Conservation (phyloP, 768 basidiomycete species). For the Suillus alpinus region DNA sequence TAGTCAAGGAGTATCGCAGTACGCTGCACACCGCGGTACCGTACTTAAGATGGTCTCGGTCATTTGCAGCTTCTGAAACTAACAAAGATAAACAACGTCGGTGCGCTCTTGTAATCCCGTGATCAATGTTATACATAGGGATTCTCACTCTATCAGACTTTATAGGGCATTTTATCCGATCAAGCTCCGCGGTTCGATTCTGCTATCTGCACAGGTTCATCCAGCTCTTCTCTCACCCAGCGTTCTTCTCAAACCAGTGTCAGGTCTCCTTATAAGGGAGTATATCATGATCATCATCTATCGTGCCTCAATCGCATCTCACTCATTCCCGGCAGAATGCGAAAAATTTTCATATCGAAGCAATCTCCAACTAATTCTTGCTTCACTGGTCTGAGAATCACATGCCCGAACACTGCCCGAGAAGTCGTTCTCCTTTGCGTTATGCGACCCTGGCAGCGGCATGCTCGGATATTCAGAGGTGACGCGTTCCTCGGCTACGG, state of each 20-base stretch:
- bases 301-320: not conserved
- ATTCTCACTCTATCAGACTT: not conserved
- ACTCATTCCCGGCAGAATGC: not conserved
- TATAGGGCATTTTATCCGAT: not conserved
- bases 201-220: not conserved
- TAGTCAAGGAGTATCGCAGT: not conserved
- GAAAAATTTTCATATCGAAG: not conserved
- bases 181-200: not conserved
- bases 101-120: not conserved
- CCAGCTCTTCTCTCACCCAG: not conserved
- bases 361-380: not conserved
- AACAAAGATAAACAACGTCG: not conserved
- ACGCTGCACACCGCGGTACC: not conserved
- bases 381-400: not conserved
- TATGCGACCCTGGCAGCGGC: not conserved
- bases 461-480: not conserved
- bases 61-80: not conserved
- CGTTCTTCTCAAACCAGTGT: not conserved
- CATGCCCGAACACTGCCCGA: constrained; percentile 3
- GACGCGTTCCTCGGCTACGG: not conserved
- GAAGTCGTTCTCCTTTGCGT: not conserved
- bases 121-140: not conserved
- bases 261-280: not conserved
- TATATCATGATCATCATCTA: not conserved
- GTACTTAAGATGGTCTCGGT: not conserved